A percentile compares a stretch with the other conserved stretches of the same genome.
Evolutionary conservation across 768 basidiomycete genomes (phyloP).

Genomic region (Serendipita sp.): DNA sequence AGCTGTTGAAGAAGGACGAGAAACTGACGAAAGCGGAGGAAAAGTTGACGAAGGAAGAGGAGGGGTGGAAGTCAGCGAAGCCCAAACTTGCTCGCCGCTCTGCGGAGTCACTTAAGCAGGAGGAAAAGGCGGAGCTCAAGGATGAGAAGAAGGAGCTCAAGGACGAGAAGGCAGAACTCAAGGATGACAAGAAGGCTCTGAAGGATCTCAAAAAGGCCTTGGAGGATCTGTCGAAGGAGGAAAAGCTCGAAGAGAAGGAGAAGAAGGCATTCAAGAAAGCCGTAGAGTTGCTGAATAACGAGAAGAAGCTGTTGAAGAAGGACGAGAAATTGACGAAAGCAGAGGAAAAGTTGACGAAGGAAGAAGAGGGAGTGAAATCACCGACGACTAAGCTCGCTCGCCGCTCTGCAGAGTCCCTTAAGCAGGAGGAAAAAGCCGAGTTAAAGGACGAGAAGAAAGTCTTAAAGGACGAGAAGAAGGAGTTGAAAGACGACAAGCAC

Average conservation of each 20-base stretch:
- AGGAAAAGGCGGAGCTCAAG: not conserved
- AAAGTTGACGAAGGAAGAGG: not conserved
- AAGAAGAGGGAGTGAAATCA: not conserved
- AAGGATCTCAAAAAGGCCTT: not conserved
- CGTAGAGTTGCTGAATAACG: too few species aligned
- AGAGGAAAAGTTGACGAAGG: not conserved
- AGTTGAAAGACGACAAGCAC: not conserved
- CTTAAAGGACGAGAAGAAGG: not conserved
- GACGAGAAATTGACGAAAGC: too few species aligned
- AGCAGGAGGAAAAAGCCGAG: not conserved
- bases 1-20: too few species aligned
- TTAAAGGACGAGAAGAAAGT: not conserved
- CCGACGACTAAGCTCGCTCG: not conserved
- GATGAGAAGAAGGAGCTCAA: too few species aligned
- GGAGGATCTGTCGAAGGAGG: not conserved
- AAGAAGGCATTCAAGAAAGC: too few species aligned
- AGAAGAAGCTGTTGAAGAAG: too few species aligned
- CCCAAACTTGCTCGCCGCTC: not conserved
- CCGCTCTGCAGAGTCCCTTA: not conserved
- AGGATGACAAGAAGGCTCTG: too few species aligned
- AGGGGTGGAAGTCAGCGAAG: not conserved
- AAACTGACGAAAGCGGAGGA: too few species aligned
- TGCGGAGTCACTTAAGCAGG: not conserved
- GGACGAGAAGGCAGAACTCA: too few species aligned
- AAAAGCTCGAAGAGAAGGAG: not conserved